Evolutionary conservation across 768 basidiomycete species (phyloP).

Genomic region (Candolleomyces eurysporus): DNA sequence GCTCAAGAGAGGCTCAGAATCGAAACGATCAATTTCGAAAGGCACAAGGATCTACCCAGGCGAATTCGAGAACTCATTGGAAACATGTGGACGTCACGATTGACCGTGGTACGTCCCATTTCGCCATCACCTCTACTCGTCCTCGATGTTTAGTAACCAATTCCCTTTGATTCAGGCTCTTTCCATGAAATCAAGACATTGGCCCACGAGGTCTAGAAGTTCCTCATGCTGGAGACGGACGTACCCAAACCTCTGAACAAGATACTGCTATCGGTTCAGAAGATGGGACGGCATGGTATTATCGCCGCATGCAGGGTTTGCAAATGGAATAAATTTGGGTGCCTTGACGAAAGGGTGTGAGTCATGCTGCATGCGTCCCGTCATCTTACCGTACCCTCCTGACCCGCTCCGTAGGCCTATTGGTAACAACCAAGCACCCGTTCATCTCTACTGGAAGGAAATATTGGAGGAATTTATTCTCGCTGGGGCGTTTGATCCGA

Average conservation of each 20-base stretch:
- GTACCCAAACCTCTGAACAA: conserved; percentile 65
- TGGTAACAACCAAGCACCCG: conserved; percentile 75
- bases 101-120: conserved; percentile 40
- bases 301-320: conserved; percentile 68
- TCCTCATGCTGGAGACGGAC: conserved; percentile 75
- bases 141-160: too few relatives aligned
- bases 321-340: conserved; percentile 71
- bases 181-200: too few relatives aligned
- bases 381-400: too few relatives aligned
- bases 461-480: conserved; percentile 63
- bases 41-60: conserved; percentile 47
- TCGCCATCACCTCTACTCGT: neutral
- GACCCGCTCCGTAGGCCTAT: too few relatives aligned
- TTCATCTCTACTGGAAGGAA: conserved; percentile 73
- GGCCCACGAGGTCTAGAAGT: conserved; percentile 65
- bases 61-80: conserved; percentile 56
- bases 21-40: conserved; percentile 58
- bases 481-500: conserved; percentile 63
- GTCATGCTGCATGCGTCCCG: too few relatives aligned
- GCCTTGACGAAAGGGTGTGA: too few relatives aligned
- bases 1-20: conserved; percentile 44
- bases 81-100: conserved; percentile 60
- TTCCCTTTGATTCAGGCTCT: conserved; percentile 31
- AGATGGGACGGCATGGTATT: conserved; percentile 60
- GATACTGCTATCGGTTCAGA: conserved; percentile 45